Conservation (phyloP, 805 yeast species). For the Saccharomycopsis sp. region DNA sequence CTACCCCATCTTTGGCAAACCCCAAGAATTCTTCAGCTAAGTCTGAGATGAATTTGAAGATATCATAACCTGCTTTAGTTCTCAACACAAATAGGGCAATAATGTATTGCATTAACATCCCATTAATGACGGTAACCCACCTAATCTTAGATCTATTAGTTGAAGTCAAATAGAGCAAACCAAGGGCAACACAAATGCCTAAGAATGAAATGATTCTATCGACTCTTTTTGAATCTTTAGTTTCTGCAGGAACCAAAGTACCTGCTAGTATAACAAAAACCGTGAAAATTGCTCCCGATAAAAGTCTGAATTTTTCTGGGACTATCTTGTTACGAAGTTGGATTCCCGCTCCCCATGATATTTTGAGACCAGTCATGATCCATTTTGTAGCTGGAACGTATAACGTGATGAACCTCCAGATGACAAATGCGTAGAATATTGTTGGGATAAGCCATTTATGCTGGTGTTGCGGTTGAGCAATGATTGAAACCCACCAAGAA, state of each 20-base stretch:
- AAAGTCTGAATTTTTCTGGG: slow-evolving; percentile 37
- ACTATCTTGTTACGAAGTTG: slow-evolving; percentile 30
- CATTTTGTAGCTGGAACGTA: slow-evolving; percentile 31
- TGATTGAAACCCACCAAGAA: slow-evolving; percentile 51
- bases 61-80: slow-evolving; percentile 52
- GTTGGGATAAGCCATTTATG: slow-evolving; percentile 54
- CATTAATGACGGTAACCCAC: slow-evolving; percentile 56
- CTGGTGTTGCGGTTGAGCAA: slow-evolving; percentile 43
- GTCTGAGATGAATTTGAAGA: slow-evolving; percentile 52
- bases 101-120: slow-evolving; percentile 52
- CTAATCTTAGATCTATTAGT: slow-evolving; percentile 37
- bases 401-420: slow-evolving; percentile 46
- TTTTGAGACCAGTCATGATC: slow-evolving; percentile 4
- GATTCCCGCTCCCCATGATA: slow-evolving; percentile 10
- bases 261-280: slow-evolving; percentile 45
- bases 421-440: slow-evolving; percentile 41
- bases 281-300: slow-evolving; percentile 39
- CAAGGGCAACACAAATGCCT: slow-evolving; percentile 43
- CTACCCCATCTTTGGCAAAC: slow-evolving; percentile 54
- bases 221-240: slow-evolving; percentile 37
- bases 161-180: slow-evolving; percentile 39
- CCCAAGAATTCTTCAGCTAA: slow-evolving; percentile 51
- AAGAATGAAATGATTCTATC: slow-evolving; percentile 55
- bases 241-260: slow-evolving; percentile 44
- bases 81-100: slow-evolving; percentile 55